Conservation (phyloP, 1,139 yeast species). For the Saccharomyces pastorianus region DNA sequence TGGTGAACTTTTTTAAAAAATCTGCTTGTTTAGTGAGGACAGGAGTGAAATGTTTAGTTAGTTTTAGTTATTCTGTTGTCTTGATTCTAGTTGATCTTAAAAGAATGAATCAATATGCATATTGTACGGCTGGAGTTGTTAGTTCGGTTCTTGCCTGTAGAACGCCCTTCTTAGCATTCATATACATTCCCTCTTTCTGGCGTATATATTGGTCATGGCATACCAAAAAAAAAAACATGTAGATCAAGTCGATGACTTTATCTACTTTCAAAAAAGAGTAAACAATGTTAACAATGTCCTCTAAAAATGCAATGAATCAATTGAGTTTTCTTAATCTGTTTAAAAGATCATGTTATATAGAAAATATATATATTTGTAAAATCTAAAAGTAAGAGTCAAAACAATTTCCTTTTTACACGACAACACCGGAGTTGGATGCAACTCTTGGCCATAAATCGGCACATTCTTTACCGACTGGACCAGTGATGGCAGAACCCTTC, state of each 20-base stretch:
- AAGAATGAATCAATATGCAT: not conserved
- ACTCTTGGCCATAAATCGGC: constrained; percentile 99
- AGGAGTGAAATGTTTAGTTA: not conserved
- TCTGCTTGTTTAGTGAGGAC: not conserved
- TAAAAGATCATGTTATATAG: not conserved
- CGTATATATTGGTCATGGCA: not conserved
- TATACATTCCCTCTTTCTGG: not conserved
- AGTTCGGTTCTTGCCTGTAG: not conserved
- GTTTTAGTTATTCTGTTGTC: not conserved
- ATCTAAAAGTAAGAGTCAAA: not conserved
- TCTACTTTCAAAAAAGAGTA: no score
- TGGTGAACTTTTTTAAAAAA: not conserved
- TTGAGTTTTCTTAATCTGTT: not conserved
- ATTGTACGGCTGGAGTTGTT: not conserved
- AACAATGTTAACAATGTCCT: not conserved
- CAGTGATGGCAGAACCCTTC: constrained; percentile 99
- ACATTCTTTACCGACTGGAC: constrained; percentile 99
- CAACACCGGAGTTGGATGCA: constrained; percentile 99
- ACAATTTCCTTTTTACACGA: constrained; percentile 52
- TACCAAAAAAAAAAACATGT: not conserved
- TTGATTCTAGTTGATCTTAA: not conserved
- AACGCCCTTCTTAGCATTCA: not conserved
- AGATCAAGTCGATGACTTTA: not conserved
- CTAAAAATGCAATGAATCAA: not conserved
- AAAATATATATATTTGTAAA: not conserved